Percentiles rank a stretch among this genome's conserved stretches.
phyloP scores from a whole-genome alignment of 345 rosid species.

The Lenwebbia sp. region DNA sequence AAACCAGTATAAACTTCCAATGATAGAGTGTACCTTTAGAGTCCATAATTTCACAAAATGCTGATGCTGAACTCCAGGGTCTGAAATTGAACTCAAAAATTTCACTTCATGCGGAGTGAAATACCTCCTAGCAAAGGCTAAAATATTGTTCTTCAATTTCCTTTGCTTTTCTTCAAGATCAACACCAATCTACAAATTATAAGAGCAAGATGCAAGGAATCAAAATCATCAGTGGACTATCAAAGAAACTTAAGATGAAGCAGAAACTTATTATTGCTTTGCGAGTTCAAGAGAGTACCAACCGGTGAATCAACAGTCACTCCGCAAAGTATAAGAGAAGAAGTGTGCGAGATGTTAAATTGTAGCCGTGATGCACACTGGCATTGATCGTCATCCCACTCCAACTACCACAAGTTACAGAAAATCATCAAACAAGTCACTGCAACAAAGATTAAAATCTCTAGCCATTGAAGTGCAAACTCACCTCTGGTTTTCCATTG shows the following conservation, averaged over 20 bases:
- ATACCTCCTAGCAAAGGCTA: slow-evolving; percentile 54
- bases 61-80: slow-evolving; percentile 43
- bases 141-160: slow-evolving; percentile 32
- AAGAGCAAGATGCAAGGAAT: slow-evolving; percentile 1
- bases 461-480: not conserved
- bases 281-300: not conserved
- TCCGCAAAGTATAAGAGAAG: slow-evolving; percentile 79
- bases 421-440: not conserved
- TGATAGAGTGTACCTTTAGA: slow-evolving; percentile 41
- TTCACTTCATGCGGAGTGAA: slow-evolving; percentile 50
- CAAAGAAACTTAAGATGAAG: not conserved
- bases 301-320: slow-evolving; percentile 56
- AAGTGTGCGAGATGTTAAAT: slow-evolving; percentile 82
- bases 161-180: slow-evolving; percentile 82
- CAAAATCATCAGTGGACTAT: not conserved
- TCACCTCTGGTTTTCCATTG: slow-evolving; percentile 96
- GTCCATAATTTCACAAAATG: slow-evolving; percentile 88
- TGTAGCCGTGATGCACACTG: slow-evolving; percentile 31
- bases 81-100: slow-evolving; percentile 41
- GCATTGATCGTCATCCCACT: slow-evolving; percentile 33
- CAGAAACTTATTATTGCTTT: not conserved
- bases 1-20: not conserved
- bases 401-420: slow-evolving; percentile 32
- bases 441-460: not conserved
- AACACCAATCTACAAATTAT: slow-evolving; percentile 51